Evolutionary conservation across 148 eudicot species (phyloP), one percentile per base, ranked within the genome.

Genomic region (Euryodendron excelsum): DNA sequence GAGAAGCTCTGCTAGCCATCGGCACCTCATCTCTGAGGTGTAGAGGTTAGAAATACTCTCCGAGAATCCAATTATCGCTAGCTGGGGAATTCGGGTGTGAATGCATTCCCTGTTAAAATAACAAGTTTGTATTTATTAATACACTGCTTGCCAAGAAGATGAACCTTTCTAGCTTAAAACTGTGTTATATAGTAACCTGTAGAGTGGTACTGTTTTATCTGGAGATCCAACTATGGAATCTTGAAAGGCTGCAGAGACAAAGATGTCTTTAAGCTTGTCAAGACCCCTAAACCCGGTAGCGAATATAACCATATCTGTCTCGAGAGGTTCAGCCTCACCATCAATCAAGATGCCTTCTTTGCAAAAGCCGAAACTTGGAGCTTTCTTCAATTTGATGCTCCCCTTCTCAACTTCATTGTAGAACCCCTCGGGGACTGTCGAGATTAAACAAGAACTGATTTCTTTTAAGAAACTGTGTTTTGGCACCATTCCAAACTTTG

Each of bases 61-160:
- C 10, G 91, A 82, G 74, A 80, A 87, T 73, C 93, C 92, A n/a
- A 90, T 77, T 1, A 88, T 74, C 1, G 93, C 93, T 53, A 91
- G 79, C 21, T 89, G 93, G 37, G 98, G 95, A 53, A 93, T 88
- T 14, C 84, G 58, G 10, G 95, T 92, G 78, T 91, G 93, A 55
- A 90, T 83, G 65, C 91, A 88, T 74, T 88, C 85, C 91, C 97
- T 93, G 79, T n/a, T 65, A n/a, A 41, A 14, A 37, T 23, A 56
- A 44, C 7, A 3, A 41, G 13, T 41, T 28, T 28, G 1, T 17
- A 27, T 36, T 36, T 17, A 27, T 36, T 36, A 36, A 41, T 34
- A n/a, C 20, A 17, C 33, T 31, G 20, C 33, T 31, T 14, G 17
- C 9, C 14, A 2, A 3, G 18, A 12, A 34, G 15, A 14, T 48